Evolutionary conservation across 192 early-diverging fungal species (phyloP).

Genomic region (Phycomyces blakesleeanus): DNA sequence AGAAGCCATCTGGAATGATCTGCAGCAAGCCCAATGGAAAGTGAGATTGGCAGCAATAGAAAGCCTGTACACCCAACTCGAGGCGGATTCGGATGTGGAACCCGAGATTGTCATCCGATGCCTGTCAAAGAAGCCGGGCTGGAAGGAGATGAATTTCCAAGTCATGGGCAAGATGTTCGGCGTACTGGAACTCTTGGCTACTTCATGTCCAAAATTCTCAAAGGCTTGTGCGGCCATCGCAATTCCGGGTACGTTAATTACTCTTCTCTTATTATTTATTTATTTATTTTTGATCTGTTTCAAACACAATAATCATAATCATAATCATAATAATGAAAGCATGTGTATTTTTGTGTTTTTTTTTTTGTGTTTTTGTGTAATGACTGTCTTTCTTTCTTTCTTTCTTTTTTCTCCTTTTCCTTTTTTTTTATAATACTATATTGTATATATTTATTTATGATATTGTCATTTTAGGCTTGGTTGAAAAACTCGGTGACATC

Average conservation of each 20-base stretch:
- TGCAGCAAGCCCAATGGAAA: constrained; percentile 84
- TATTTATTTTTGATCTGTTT: background rate
- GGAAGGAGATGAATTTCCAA: constrained; percentile 99
- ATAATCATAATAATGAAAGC: background rate
- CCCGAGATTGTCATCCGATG: constrained; percentile 81
- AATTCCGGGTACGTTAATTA: constrained; percentile 51
- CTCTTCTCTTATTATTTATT: too few relatives aligned
- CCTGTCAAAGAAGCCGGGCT: constrained; percentile 82
- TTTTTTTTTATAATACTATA: too few relatives aligned
- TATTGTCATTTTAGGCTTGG: constrained; percentile 47
- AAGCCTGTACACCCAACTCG: constrained; percentile 64
- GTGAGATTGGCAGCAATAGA: constrained; percentile 80
- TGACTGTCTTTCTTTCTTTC: too few relatives aligned
- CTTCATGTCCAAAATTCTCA: constrained; percentile 59
- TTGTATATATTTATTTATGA: background rate
- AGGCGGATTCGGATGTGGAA: constrained; percentile 51
- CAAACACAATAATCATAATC: background rate
- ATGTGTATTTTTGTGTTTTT: too few relatives aligned
- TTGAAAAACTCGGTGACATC: constrained; percentile 93
- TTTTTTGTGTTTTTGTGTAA: too few relatives aligned
- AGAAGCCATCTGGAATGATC: constrained; percentile 52
- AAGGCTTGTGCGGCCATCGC: constrained; percentile 68
- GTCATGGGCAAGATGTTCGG: constrained; percentile 73
- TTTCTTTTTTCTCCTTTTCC: too few relatives aligned
- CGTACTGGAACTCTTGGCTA: constrained; percentile 69